phyloP scores from a whole-genome alignment of 2,329 filamentous ascomycete genomes.

The Fusarium sp. region DNA sequence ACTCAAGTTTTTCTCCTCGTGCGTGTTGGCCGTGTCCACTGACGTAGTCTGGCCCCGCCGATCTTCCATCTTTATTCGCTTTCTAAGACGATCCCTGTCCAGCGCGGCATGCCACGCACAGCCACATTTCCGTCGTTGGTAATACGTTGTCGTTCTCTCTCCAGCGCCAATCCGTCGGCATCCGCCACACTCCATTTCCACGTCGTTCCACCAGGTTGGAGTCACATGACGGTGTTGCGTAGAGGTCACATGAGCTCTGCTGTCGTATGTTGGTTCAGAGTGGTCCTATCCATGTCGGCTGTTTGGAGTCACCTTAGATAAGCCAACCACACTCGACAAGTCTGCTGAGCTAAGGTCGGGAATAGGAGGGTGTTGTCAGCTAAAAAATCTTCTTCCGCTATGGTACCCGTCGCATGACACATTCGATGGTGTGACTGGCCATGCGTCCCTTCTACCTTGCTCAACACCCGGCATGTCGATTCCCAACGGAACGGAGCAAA shows the following conservation, averaged over 20 bases:
- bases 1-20: constrained; percentile 32
- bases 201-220: constrained; percentile 19
- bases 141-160: constrained; percentile 20
- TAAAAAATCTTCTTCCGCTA: constrained; percentile 14
- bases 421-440: constrained; percentile 37
- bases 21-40: constrained; percentile 32
- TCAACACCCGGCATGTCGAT: constrained; percentile 13
- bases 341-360: constrained; percentile 15
- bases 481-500: constrained; percentile 18
- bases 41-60: constrained; percentile 42
- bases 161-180: constrained; percentile 15
- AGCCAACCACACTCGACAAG: constrained; percentile 8
- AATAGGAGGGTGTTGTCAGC: constrained; percentile 4
- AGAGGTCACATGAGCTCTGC: constrained; percentile 32
- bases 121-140: constrained; percentile 40
- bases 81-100: constrained; percentile 20
- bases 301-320: constrained; percentile 10
- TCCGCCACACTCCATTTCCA: constrained; percentile 43
- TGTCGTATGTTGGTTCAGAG: constrained; percentile 31
- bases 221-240: constrained; percentile 42
- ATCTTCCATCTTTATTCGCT: constrained; percentile 25
- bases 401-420: constrained; percentile 37
- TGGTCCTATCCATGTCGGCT: constrained; percentile 3
- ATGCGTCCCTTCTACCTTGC: constrained; percentile 17
- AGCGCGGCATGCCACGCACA: constrained; percentile 34